A percentile compares a stretch with the other conserved stretches of the same genome.
Conservation (phyloP, 352 stramenopile species). For the Aphanomyces astaci region DNA sequence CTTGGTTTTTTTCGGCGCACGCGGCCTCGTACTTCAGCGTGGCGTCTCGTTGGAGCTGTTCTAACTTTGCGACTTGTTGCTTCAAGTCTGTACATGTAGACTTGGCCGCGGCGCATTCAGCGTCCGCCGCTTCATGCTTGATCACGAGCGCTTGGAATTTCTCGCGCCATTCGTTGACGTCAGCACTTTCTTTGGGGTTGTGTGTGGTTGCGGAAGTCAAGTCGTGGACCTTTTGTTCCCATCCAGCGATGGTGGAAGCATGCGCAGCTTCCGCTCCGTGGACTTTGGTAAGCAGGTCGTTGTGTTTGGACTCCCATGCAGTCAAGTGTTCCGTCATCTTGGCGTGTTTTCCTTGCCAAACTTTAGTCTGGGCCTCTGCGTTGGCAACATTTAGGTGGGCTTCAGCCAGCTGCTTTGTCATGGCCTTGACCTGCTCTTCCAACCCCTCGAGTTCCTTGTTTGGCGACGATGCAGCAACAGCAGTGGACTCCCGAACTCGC, state of each 20-base stretch:
- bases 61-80: neutral
- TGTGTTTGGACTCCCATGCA: neutral
- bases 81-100: neutral
- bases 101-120: neutral
- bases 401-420: neutral
- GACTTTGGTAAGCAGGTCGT: neutral
- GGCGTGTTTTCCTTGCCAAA: neutral
- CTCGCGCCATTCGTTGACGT: neutral
- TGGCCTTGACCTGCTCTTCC: conserved; percentile 22
- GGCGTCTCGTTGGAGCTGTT: neutral
- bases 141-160: neutral
- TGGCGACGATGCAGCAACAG: neutral
- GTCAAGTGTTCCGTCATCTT: neutral
- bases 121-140: neutral
- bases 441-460: conserved; percentile 19
- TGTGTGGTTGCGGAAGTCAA: neutral
- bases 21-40: neutral
- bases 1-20: neutral
- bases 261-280: neutral
- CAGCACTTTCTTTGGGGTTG: too few relatives aligned
- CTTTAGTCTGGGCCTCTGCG: neutral
- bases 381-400: neutral
- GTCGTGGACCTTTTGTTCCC: neutral
- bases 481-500: neutral
- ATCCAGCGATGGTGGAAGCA: neutral